A percentile compares a stretch with the other conserved stretches of the same genome.
Evolutionary conservation across 208 protist species (phyloP).

Genomic region (Spongospora subterranea): DNA sequence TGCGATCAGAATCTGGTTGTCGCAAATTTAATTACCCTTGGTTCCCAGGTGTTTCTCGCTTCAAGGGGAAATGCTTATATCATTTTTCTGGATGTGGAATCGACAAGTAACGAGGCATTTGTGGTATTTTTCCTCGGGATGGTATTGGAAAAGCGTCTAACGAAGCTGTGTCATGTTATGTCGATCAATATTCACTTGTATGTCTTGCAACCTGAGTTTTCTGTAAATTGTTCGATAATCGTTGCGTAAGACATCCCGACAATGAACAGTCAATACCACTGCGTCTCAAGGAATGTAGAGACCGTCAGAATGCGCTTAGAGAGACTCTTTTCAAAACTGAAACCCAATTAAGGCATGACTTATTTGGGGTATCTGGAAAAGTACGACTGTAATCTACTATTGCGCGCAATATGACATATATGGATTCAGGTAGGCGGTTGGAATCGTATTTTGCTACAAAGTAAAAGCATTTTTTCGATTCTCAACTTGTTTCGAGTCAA

Average conservation of each 20-base stretch:
- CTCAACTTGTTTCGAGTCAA: conserved; percentile 40
- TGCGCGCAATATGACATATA: background rate
- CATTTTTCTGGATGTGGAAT: conserved; percentile 1
- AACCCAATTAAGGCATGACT: conserved; percentile 11
- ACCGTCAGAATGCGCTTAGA: background rate
- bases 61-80: conserved; percentile 1
- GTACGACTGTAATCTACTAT: background rate
- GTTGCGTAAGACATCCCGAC: conserved; percentile 27
- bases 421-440: background rate
- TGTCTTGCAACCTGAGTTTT: background rate
- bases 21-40: background rate
- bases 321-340: conserved; percentile 43
- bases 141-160: conserved; percentile 32
- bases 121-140: conserved; percentile 31
- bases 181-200: conserved; percentile 11
- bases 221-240: background rate
- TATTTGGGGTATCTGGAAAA: conserved; percentile 7
- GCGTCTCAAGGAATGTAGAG: background rate
- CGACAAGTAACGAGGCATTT: background rate
- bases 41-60: conserved; percentile 9
- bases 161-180: conserved; percentile 34
- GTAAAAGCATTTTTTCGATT: conserved; percentile 5
- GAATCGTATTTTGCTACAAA: conserved; percentile 24
- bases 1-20: background rate
- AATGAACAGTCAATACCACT: background rate